Evolutionary conservation across 192 early-diverging fungal genomes (phyloP), one percentile per base, ranked within the genome.

Genomic region (Allomyces macrogynus): DNA sequence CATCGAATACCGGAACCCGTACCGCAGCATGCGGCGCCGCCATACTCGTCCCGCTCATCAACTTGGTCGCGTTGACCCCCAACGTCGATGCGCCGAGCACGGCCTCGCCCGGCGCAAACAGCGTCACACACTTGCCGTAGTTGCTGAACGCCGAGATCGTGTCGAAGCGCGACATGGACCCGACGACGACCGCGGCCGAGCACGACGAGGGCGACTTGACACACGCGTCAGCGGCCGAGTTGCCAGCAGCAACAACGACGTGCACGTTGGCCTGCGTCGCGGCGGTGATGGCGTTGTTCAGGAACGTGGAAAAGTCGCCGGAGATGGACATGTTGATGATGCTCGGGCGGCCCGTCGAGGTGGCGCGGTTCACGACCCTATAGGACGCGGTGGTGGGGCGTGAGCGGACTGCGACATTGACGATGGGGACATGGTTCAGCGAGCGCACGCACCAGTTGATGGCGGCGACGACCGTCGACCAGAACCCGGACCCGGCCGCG

Each of bases 261-360:
- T 82, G 86, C 24, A 90, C 70, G 68, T 84, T 84, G 63, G 71
- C 72, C 18, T 76, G 70, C 42, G 75, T 77, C 10, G 84, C 77
- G 54, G 76, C 76, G 60, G 77, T 70, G 18, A 80, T 79, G 23
- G 84, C 85, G 40, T 72, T 71, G 67, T 90, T 83, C 57, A 91
- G 67, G 24, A 80, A 76, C n/a, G 73, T 75, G 20, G 78, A 76
- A 23, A 67, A 66, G 10, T 75, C 76, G 24, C 82, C 82, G 43
- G 87, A 87, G 24, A 91, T 76, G 57, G 80, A 83, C 86, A 91
- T 87, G 74, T 89, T 89, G 62, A 86, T 81, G 16, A 87, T 73
- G 71, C 10, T 67, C 65, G 12, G 65, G 1, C 0, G 67, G 43
- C 14, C 63, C 23, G 42, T 68, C 27, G 23, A 9, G 18, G 61